Evolutionary conservation across 1,284 basidiomycete species (phyloP).

Genomic region (Cystobasidium slooffiae): DNA sequence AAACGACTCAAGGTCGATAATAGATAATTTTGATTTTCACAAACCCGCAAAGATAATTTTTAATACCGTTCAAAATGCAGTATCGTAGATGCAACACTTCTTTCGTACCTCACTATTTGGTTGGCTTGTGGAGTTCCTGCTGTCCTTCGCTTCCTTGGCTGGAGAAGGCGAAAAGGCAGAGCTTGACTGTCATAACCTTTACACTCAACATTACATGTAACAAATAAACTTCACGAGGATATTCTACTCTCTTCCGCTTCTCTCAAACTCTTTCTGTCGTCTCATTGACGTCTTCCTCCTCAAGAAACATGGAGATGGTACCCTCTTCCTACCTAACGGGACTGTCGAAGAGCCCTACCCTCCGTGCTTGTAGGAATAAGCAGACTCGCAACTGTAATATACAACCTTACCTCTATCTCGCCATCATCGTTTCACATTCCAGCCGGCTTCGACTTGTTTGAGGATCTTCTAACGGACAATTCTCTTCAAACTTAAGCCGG

Average conservation of each 20-base stretch:
- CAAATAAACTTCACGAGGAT: slow-evolving; percentile 1
- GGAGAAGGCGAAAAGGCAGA: no score
- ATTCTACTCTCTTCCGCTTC: neutral
- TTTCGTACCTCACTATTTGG: no score
- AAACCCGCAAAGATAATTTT: neutral
- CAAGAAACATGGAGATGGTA: neutral
- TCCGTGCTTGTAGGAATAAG: neutral
- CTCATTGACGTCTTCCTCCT: neutral
- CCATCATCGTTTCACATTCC: neutral
- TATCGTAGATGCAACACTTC: slow-evolving; percentile 13
- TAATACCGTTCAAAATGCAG: slow-evolving; percentile 4
- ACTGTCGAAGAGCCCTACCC: neutral
- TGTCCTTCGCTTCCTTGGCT: no score
- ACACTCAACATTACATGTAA: neutral
- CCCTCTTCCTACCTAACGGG: neutral
- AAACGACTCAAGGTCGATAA: slow-evolving; percentile 38
- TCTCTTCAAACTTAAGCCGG: neutral
- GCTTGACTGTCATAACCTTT: no score
- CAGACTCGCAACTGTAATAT: neutral
- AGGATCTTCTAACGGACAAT: neutral
- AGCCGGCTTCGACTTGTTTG: no score
- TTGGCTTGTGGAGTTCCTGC: no score
- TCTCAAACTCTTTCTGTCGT: neutral
- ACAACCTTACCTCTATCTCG: neutral
- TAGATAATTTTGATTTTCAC: neutral